Evolutionary conservation across 1,139 yeast species (phyloP), one percentile per base, ranked within the genome.

Genomic region (Yarrowia galli): DNA sequence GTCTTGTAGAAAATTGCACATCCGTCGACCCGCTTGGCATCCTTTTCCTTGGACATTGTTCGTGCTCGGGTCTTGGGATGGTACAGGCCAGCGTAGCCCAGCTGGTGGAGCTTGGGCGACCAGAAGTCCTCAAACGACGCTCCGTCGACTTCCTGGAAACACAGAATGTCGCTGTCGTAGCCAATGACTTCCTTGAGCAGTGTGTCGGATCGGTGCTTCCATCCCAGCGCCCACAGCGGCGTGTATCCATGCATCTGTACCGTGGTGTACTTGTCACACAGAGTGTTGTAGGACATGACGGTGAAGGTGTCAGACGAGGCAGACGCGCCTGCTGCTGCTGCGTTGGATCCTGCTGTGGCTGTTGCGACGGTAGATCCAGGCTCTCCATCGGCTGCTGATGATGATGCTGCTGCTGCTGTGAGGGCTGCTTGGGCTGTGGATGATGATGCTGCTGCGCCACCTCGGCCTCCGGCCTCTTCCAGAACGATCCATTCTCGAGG

Each of bases 221-320:
- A 93, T 67, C 88, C 86, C 71, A 95, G 84, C 8, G 98, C 99
- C 99, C 99, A 95, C 1, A 97, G 87, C 38, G 98, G 98, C 1
- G 98, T 92, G 76, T 91, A 95, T 74, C 91, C 93, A 77, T 91
- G 96, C 89, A 93, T 84, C 77, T 88, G 90, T 23, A 96, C 85
- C 12, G 98, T 92, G 4, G 98, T 98, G 80, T 93, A 93, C 77
- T 90, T 96, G 76, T 95, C 98, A 79, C 99, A 95, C 75, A 95
- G 83, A 3, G 97, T 91, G 78, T 95, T 95, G 81, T 92, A 95
- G 63, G 93, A 88, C 84, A 92, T 83, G 68, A 93, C 81, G 0
- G 97, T 90, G 77, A 95, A 92, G 70, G 67, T 54, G 79, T 74
- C 70, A 79, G 65, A 65, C 60, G 38, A 42, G 13, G 56, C 36